Evolutionary conservation across 2,329 filamentous ascomycete species (phyloP), one percentile per base, ranked within the genome.

Genomic region (Penicillium frequentans): DNA sequence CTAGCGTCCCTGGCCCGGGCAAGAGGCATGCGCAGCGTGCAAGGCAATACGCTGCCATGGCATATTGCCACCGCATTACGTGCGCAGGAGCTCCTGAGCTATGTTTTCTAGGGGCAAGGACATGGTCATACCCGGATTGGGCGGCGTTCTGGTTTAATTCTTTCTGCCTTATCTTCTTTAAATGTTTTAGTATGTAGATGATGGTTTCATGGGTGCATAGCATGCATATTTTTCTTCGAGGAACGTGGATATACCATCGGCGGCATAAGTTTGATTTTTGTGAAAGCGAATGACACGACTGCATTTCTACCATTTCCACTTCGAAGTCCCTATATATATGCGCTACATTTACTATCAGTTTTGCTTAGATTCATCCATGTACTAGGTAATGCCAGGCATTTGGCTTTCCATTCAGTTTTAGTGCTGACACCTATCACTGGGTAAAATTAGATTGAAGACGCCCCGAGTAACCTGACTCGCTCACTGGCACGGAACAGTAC

Each of bases 21-120:
- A 45, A 71, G 74, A 62, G 77, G 77, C 31, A 73, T 76, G n/a
- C 66, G 72, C 46, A 73, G 73, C 59, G 73, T 75, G 37, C 71
- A 73, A 57, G 64, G 64, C n/a, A 74, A 73, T 51, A 69, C 75
- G n/a, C 56, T 80, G 43, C 79, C 79, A 27, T 80, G 77, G 77
- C 79, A 81, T 64, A 73, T 81, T 55, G 76, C 75, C 29, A 78
- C 77, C 0, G 76, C 76, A 39, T 66, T 75, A 26, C 74, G 72
- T 62, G 76, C 74, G 31, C 75, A 77, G 58, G 71, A 77, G 63
- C 64, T 76, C 47, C 55, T 78, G 57, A 76, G 74, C 60, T 74
- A 73, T 68, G 68, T 75, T 65, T 65, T 77, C 57, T 78, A 62
- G 46, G 43, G 27, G 46, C 19, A 27, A 29, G 31, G 33, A 33